Evolutionary conservation across 108 stramenopile genomes (phyloP).

Genomic region (Nitzschia putrida): DNA sequence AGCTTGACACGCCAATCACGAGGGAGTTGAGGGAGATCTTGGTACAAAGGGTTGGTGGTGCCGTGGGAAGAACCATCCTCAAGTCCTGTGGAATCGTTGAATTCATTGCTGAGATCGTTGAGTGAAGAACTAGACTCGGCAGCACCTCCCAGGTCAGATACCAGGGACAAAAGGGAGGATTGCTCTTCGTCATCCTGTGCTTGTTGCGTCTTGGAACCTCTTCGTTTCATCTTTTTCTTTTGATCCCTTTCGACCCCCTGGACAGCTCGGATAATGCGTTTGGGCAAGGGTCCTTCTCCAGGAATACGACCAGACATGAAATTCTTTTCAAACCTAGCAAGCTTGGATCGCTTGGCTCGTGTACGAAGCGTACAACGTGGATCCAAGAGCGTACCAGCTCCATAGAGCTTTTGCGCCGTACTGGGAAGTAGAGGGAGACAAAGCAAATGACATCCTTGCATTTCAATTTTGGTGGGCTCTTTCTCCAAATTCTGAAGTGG

Average conservation of each 20-base stretch:
- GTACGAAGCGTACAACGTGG: conserved; percentile 67
- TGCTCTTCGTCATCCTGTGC: conserved; percentile 10
- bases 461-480: conserved; percentile 65
- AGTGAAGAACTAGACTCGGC: background rate
- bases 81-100: background rate
- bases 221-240: conserved; percentile 32
- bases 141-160: conserved; percentile 14
- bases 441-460: conserved; percentile 69
- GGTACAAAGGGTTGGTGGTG: background rate
- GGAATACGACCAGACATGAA: conserved; percentile 68
- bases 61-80: background rate
- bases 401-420: conserved; percentile 66
- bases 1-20: conserved; percentile 66
- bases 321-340: conserved; percentile 78
- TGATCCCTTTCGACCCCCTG: conserved; percentile 42
- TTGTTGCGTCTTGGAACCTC: conserved; percentile 12
- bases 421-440: conserved; percentile 76
- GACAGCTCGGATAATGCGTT: conserved; percentile 43
- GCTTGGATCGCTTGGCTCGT: conserved; percentile 65
- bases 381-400: conserved; percentile 59
- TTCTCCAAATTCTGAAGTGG: conserved; percentile 73
- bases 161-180: conserved; percentile 14
- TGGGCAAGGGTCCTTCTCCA: conserved; percentile 65
- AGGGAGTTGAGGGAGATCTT: conserved; percentile 41
- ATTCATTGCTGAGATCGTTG: conserved; percentile 4